Evolutionary conservation across 1,139 yeast species (phyloP), one percentile per base, ranked within the genome.

Genomic region (Hansenula sp.): DNA sequence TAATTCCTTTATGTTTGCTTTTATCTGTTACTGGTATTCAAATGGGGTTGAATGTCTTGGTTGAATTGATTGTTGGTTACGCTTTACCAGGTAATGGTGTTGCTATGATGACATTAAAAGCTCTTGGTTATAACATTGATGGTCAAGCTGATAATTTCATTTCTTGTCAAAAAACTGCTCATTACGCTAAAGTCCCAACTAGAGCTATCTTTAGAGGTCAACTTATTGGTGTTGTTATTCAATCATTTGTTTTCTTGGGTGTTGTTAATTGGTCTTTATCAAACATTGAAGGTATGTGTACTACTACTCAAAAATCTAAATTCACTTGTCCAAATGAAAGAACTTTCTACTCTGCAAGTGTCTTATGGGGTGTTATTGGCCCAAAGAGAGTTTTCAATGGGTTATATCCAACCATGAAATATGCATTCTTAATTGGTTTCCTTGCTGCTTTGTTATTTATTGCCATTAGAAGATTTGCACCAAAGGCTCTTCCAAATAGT

Each of bases 321-420:
- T 73, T 73, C 52, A 61, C 68, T 4, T 73, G 78, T 55, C 75
- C 76, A 26, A 62, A 57, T 36, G 67, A 70, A 16, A 62, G 57
- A 31, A 70, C 77, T 1, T 74, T 62, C 55, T 79, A 66, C 59
- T 62, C 74, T 33, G 68, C 80, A 14, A 70, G 79, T 10, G 73
- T 78, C 16, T 61, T 76, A 20, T 78, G 80, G 77, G 86, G 86
- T 45, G 76, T 75, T 37, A 77, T 82, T 51, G 88, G 87, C 21
- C 89, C 89, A 20, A 66, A 73, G 53, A 68, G 75, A 38, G 73
- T 78, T 20, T 78, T 80, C 51, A 57, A 61, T 43, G 70, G 69
- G 1, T 56, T 74, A 17, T 75, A 76, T 49, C 80, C 80, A 29
- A 55, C 65, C 28, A 59, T 75, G 55, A 64, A 66, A 51, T 75